Evolutionary conservation across 805 yeast species (phyloP).

Genomic region (Trichomonascus vanleenenianus): DNA sequence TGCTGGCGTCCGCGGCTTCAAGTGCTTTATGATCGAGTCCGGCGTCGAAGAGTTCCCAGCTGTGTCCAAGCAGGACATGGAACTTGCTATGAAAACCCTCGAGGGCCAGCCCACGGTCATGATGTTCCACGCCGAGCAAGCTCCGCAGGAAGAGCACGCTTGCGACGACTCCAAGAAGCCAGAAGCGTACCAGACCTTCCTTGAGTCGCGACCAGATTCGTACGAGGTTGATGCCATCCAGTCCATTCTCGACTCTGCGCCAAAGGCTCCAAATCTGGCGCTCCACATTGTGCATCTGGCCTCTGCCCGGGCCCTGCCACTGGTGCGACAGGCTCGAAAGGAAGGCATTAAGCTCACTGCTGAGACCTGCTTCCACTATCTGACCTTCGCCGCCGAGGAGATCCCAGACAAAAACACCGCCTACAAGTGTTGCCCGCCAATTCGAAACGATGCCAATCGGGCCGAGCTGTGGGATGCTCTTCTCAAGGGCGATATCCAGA

Average conservation of each 20-base stretch:
- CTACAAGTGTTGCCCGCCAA: constrained; percentile 94
- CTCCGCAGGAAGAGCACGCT: constrained; percentile 2
- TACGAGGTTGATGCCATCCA: constrained; percentile 82
- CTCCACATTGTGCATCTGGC: constrained; percentile 90
- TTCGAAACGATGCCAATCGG: constrained; percentile 67
- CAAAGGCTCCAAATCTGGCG: constrained; percentile 32
- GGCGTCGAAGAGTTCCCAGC: constrained; percentile 97
- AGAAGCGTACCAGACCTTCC: constrained; percentile 58
- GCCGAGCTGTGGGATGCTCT: constrained; percentile 72
- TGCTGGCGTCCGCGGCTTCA: constrained; percentile 90
- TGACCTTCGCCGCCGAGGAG: constrained; percentile 67
- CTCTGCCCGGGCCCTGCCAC: constrained; percentile 73
- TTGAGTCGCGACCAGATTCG: constrained; percentile 81
- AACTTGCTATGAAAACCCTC: constrained; percentile 56
- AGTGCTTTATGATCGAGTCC: constrained; percentile 84
- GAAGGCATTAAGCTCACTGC: constrained; percentile 46
- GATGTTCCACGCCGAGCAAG: constrained; percentile 83
- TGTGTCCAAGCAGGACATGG: constrained; percentile 56
- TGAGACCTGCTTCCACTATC: constrained; percentile 92
- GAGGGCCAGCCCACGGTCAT: constrained; percentile 59
- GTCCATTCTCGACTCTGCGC: constrained; percentile 57
- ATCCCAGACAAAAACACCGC: constrained; percentile 74
- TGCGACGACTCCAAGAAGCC: constrained; percentile 28
- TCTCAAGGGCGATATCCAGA: constrained; percentile 52
- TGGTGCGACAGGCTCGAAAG: constrained; percentile 56